A percentile compares a stretch with the other conserved stretches of the same genome.
Conservation (phyloP, 2,329 filamentous ascomycete species). For the Penicillium crustosum region DNA sequence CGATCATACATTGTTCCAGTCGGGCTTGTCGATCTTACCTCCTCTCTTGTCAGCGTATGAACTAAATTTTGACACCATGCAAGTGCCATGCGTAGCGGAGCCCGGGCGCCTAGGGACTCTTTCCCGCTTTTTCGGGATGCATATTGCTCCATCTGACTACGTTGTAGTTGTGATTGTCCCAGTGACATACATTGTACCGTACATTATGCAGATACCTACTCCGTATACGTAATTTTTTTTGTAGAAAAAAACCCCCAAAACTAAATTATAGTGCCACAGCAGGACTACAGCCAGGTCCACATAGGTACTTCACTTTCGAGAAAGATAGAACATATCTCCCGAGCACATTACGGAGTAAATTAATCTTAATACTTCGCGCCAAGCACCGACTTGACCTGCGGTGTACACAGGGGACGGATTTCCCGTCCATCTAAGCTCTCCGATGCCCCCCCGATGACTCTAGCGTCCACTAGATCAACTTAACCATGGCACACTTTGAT, state of each 20-base stretch:
- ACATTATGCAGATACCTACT: background rate
- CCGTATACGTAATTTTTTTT: background rate
- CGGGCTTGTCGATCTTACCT: constrained; percentile 13
- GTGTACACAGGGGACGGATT: constrained; percentile 19
- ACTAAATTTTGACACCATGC: constrained; percentile 15
- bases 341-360: background rate
- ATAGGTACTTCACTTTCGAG: background rate
- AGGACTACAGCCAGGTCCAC: background rate
- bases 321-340: background rate
- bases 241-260: background rate
- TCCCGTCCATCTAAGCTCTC: constrained; percentile 20
- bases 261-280: background rate
- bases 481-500: constrained; percentile 30
- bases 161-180: background rate
- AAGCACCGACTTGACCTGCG: constrained; percentile 17
- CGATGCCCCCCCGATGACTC: constrained; percentile 13
- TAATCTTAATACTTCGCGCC: constrained; percentile 3
- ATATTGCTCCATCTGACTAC: constrained; percentile 3
- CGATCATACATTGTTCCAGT: constrained; percentile 7
- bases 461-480: constrained; percentile 23
- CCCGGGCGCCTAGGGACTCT: background rate
- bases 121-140: constrained; percentile 5
- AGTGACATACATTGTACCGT: background rate
- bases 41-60: background rate
- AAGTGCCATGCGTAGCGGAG: constrained; percentile 16